Evolutionary conservation across 306 rosid genomes (phyloP).

Genomic region (Glycine tomentella): DNA sequence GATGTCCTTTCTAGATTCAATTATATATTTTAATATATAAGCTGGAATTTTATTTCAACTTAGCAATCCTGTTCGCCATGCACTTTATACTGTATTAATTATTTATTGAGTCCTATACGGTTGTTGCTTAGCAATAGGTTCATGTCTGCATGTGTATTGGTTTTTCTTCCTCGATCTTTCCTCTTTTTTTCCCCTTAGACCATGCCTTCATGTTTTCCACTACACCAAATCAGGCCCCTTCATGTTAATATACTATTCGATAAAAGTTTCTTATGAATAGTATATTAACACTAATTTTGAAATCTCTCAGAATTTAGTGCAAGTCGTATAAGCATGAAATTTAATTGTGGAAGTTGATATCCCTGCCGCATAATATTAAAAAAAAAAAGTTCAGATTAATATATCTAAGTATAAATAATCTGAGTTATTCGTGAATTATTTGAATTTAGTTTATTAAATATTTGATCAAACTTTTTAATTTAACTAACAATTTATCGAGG

Average conservation of each 20-base stretch:
- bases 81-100: constrained; percentile 1
- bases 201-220: neutral
- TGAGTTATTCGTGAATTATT: neutral
- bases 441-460: constrained; percentile 6
- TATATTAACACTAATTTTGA: neutral
- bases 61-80: constrained; percentile 5
- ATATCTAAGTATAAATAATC: neutral
- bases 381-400: neutral
- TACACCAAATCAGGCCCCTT: neutral
- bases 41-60: neutral
- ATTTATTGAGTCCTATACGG: constrained; percentile 1
- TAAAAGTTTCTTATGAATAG: neutral
- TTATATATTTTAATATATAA: neutral
- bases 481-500: neutral
- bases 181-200: neutral
- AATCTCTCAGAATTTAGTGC: neutral
- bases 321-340: neutral
- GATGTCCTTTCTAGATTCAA: neutral
- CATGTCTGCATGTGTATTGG: neutral
- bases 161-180: neutral
- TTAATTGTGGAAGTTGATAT: neutral
- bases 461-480: neutral
- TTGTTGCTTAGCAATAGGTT: constrained; percentile 5
- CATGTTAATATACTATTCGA: neutral
- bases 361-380: neutral